These are phyloP conservation scores for Halenospora varia DNA, from an alignment of 495 filamentous ascomycete species.

Conservation along the genomic window DNA sequence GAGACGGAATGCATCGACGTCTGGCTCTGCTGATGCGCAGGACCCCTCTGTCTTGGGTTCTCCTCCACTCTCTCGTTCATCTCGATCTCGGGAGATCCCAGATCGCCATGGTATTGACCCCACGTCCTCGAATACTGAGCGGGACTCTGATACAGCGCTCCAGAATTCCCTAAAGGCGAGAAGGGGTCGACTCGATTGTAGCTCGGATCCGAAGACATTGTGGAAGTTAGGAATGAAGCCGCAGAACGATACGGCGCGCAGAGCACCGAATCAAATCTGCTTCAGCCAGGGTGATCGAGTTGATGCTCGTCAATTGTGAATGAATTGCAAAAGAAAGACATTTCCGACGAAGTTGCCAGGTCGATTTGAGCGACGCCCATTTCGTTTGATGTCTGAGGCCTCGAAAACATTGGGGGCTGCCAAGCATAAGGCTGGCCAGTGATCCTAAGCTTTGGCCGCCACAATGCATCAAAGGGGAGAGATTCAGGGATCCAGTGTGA, in stretches of 20 bases:
- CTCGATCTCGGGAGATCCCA: conserved; percentile 5
- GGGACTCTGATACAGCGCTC: not conserved
- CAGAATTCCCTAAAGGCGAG: conserved; percentile 1
- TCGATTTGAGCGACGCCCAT: not conserved
- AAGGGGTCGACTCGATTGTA: not conserved
- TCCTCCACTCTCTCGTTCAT: conserved; percentile 12
- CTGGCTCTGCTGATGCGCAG: not conserved
- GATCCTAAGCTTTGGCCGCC: not conserved
- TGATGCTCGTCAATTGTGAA: not conserved
- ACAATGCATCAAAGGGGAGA: not conserved
- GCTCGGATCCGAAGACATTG: not conserved
- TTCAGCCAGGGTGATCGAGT: not conserved
- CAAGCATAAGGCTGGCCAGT: conserved; percentile 8
- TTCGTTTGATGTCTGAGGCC: not conserved
- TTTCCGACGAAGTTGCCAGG: not conserved
- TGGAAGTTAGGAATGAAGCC: not conserved
- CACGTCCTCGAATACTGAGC: not conserved
- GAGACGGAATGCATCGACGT: not conserved
- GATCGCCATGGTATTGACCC: not conserved
- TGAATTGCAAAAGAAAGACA: not conserved
- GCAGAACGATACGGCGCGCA: not conserved
- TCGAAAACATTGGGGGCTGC: not conserved
- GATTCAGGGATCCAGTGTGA: too few species aligned
- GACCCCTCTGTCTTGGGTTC: not conserved
- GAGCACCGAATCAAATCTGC: not conserved